Evolutionary conservation across 2,329 filamentous ascomycete species (phyloP).

Genomic region (Dactylellina drechsleri): DNA sequence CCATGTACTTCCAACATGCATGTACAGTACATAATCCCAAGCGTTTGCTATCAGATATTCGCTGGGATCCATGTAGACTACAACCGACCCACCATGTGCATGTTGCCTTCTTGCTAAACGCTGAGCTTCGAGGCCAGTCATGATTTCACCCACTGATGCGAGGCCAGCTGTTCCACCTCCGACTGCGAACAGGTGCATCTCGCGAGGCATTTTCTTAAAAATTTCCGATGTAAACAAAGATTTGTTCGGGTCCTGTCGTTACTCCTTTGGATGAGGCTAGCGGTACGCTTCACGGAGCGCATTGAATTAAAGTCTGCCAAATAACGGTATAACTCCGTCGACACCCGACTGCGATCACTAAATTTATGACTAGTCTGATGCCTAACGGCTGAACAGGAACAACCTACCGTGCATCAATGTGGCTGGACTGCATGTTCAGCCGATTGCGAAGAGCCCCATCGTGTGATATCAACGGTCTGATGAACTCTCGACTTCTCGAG

Average conservation of each 20-base stretch:
- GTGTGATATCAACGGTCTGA: background rate
- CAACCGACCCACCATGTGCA: too few relatives aligned
- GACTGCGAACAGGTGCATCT: conserved; percentile 37
- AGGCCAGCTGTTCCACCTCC: conserved; percentile 24
- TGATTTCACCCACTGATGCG: background rate
- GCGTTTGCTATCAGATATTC: too few relatives aligned
- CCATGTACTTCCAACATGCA: too few relatives aligned
- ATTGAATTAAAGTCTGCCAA: too few relatives aligned
- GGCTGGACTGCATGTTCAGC: background rate
- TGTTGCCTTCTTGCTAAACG: too few relatives aligned
- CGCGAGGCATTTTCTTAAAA: conserved; percentile 20
- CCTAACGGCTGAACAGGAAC: conserved; percentile 8
- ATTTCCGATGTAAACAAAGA: conserved; percentile 18
- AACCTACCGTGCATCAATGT: background rate
- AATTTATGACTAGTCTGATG: background rate
- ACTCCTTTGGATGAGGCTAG: background rate
- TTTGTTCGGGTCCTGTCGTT: background rate
- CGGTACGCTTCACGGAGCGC: too few relatives aligned
- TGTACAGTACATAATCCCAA: too few relatives aligned
- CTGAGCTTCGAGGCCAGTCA: too few relatives aligned
- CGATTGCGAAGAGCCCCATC: conserved; percentile 1
- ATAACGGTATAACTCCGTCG: background rate
- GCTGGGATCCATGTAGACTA: too few relatives aligned
- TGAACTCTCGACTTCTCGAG: background rate
- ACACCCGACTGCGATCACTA: conserved; percentile 1